Evolutionary conservation across 345 rosid species (phyloP), one percentile per base, ranked within the genome.

Genomic region (Populus tremula): DNA sequence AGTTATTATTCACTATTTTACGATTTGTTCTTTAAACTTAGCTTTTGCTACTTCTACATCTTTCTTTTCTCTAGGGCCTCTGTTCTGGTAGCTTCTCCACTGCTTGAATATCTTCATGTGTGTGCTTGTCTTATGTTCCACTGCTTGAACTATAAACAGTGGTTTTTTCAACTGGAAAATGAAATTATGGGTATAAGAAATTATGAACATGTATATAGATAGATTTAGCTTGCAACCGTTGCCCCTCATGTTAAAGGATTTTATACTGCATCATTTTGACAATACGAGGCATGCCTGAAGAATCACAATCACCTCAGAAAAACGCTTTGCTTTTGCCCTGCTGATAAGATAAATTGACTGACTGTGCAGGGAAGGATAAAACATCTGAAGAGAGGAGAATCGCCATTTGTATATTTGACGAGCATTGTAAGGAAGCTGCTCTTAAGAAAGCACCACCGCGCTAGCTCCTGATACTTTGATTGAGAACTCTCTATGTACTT

Each of bases 341-440:
- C 16, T 73, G 56, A 73, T 65, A 6, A 11, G 25, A 80, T 53
- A 9, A 78, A 56, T 78, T 56, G 69, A 45, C 43, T 56, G 69
- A 45, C 43, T 71, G 69, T 75, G 36, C 76, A 96, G 99, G 99
- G 98, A 96, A 90, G 80, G 99, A 96, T 86, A 96, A 94, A 87
- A 96, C 98, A 68, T 85, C 99, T 27, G 99, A 93, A 81, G 99
- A 96, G 89, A 91, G 99, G 83, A 94, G 99, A 85, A 90, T 96
- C 82, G 98, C 98, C n/a, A 96, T 96, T 77, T 96, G 99, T 88
- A 94, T 96, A 35, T 96, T 96, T 86, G 99, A 96, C 86, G 98
- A 94, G 84, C 99, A 94, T 79, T 96, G 98, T 81, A 93, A 89
- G 21, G 98, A 94, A 80, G 75, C 97, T 77, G 97, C 99, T 74